Base-by-base conservation (phyloP, 352 stramenopile genomes). In the Poterioochromonas sp. region DNA sequence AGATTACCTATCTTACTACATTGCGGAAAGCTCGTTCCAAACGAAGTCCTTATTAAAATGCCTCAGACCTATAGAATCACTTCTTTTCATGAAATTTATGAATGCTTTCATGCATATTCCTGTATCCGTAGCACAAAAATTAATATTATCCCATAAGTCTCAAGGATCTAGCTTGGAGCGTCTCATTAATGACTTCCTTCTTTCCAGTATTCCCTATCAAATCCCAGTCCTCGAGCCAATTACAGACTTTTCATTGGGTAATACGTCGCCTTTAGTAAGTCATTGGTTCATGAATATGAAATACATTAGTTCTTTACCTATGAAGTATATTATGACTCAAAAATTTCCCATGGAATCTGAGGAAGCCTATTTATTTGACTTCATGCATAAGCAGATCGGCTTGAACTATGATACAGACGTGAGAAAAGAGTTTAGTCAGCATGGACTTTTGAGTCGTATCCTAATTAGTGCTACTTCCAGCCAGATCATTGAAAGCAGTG, bases 51-150 rank as follows among this genome's bases (percentile, higher is more conserved):
- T 78, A 26, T 22, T 58, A 35, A n/a, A 37, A 20, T 74, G 41
- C 43, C 47, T 63, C 1, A 40, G 71, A 15, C 71, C 71, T 29
- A 43, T 78, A 5, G 71, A 78, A 53, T 15, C 20, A 63, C 70
- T 78, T 37, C 8, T 78, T 64, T 78, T 68, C 47, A 11, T 40
- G 11, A 5, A 60, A 60, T 35, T 76, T 20, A 11, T 76, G 34
- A 3, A 8, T 26, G 39, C 5, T 35, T 54, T 74, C 5, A 15
- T 32, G 3, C 47, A 58, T 26, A 26, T 58, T 26, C 47, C 47
- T 26, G 15, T 58, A 26, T 15, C 47, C 47, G 15, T 26, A 26
- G 47, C 15, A 26, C 26, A 26, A 15, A 15, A 15, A 26, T 58
- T 58, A 26, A n/a, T n/a, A n/a, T n/a, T n/a, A n/a, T n/a, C n/a